These are phyloP conservation scores for Sugiyamaella boreocaroliniensis DNA, from an alignment of 805 yeast genomes.

Conservation along the genomic window DNA sequence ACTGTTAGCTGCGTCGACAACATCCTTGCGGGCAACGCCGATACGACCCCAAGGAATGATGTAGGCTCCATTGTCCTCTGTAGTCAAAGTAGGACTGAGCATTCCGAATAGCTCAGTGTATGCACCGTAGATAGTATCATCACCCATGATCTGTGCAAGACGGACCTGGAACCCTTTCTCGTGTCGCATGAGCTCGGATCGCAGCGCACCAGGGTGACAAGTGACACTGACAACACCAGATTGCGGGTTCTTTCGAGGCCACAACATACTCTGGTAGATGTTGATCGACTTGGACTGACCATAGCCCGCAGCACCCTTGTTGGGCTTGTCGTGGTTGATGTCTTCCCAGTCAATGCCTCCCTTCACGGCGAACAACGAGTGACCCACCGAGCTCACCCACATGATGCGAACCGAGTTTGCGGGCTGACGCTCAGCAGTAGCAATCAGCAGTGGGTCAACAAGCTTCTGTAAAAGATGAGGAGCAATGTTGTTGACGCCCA, in stretches of 20 bases:
- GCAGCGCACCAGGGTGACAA: conserved; percentile 39
- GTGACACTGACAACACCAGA: conserved; percentile 32
- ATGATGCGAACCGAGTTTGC: conserved; percentile 27
- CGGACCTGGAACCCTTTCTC: neutral
- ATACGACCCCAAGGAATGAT: conserved; percentile 39
- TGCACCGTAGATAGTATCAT: conserved; percentile 35
- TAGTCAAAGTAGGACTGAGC: conserved; percentile 34
- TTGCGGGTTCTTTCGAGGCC: conserved; percentile 32
- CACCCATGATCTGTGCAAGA: conserved; percentile 5
- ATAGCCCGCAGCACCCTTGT: conserved; percentile 14
- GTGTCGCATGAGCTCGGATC: conserved; percentile 33
- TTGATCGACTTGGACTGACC: conserved; percentile 42
- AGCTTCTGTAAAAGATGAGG: conserved; percentile 39
- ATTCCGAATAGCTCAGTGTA: conserved; percentile 39
- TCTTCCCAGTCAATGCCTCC: conserved; percentile 35
- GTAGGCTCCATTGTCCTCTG: conserved; percentile 32
- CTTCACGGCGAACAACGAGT: conserved; percentile 25
- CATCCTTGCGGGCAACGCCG: conserved; percentile 36
- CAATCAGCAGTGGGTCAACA: conserved; percentile 34
- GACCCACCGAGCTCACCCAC: conserved; percentile 36
- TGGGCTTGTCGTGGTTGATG: conserved; percentile 20
- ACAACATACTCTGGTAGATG: conserved; percentile 33
- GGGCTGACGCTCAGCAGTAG: conserved; percentile 27
- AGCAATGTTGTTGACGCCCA: conserved; percentile 44
- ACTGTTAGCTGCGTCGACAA: conserved; percentile 29